Evolutionary conservation across 768 basidiomycete genomes (phyloP).

Genomic region (Clitopilus hobsonii): DNA sequence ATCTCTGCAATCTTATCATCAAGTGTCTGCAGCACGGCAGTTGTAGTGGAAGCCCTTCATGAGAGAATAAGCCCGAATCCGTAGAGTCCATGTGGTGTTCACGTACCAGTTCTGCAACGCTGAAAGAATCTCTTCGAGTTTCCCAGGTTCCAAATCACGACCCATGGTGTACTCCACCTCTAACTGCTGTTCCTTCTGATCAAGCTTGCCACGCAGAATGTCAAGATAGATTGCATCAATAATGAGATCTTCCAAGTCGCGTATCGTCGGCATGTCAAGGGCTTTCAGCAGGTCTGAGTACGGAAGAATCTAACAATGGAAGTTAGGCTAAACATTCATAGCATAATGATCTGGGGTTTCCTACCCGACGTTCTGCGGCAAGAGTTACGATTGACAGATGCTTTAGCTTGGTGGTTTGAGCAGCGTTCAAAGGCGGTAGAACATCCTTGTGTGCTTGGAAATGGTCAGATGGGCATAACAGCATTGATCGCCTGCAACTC

Average conservation of each 20-base stretch:
- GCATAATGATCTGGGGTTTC: constrained; percentile 19
- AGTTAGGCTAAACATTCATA: not conserved
- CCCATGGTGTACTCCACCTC: constrained; percentile 94
- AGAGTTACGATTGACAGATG: constrained; percentile 89
- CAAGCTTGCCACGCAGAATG: constrained; percentile 84
- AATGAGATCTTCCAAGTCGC: constrained; percentile 93
- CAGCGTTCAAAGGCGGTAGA: constrained; percentile 62
- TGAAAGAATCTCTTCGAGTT: constrained; percentile 52
- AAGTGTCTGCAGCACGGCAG: constrained; percentile 65
- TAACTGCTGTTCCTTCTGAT: constrained; percentile 86
- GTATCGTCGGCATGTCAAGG: constrained; percentile 73
- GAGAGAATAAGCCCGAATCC: constrained; percentile 5
- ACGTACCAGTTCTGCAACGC: constrained; percentile 67
- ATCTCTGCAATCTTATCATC: constrained; percentile 64
- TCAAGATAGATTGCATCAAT: constrained; percentile 96
- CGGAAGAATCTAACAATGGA: constrained; percentile 60
- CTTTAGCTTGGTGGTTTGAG: constrained; percentile 85
- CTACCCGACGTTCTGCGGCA: constrained; percentile 70
- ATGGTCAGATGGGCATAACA: not conserved
- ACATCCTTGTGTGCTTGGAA: constrained; percentile 58
- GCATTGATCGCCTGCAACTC: constrained; percentile 3
- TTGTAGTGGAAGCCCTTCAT: constrained; percentile 65
- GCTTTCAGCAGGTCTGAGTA: constrained; percentile 68
- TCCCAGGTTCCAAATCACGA: constrained; percentile 79
- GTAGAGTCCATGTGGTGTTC: not conserved